A percentile compares a stretch with the other conserved stretches of the same genome.
These are phyloP conservation scores for Poa pratensis DNA, from an alignment of 176 grass and related monocot genomes.

Conservation along the genomic window DNA sequence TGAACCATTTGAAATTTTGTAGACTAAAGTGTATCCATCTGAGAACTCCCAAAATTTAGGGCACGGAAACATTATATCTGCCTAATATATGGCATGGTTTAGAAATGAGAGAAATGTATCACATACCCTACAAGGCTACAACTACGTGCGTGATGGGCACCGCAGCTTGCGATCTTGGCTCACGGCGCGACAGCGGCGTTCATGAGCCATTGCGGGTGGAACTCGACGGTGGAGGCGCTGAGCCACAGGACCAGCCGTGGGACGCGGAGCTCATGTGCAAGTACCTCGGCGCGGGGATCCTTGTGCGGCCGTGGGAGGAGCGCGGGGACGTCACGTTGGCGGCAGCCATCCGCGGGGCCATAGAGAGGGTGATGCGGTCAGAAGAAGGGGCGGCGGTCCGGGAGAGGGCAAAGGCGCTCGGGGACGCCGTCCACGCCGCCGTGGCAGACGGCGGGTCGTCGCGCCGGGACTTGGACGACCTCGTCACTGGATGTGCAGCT, in stretches of 20 bases:
- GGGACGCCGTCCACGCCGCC: constrained; percentile 37
- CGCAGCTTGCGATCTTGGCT: constrained; percentile 65
- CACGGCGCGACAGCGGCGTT: constrained; percentile 66
- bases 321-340: constrained; percentile 41
- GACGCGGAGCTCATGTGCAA: constrained; percentile 67
- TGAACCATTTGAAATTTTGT: no score
- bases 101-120: no score
- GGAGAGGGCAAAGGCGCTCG: constrained; percentile 31
- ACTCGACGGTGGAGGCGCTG: constrained; percentile 71
- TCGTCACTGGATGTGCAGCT: constrained; percentile 19
- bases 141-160: no score
- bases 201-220: constrained; percentile 90
- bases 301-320: constrained; percentile 58
- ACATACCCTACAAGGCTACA: no score
- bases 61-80: no score
- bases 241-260: constrained; percentile 68
- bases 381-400: constrained; percentile 47
- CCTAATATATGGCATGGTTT: no score
- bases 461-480: constrained; percentile 48
- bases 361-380: constrained; percentile 43
- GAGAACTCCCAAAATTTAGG: no score
- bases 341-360: constrained; percentile 35
- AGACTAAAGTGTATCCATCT: no score
- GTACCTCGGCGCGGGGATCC: constrained; percentile 51
- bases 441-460: constrained; percentile 53